Evolutionary conservation across 306 rosid genomes (phyloP).

Genomic region (Luffa acutangula): DNA sequence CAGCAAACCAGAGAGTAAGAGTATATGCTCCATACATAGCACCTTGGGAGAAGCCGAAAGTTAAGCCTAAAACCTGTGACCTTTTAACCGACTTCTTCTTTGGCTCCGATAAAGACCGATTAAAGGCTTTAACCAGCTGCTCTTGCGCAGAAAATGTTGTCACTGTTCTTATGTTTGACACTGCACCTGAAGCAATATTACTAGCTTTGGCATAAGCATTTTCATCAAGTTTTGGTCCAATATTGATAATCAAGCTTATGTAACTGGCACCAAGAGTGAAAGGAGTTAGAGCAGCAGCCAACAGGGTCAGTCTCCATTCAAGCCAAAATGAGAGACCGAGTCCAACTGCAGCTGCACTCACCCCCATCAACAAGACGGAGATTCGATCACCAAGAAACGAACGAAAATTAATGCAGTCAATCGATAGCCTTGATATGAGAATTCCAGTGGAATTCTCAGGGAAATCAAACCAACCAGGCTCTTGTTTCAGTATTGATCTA

Average conservation of each 20-base stretch:
- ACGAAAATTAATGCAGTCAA: slow-evolving; percentile 53
- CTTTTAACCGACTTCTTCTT: slow-evolving; percentile 39
- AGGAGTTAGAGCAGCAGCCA: slow-evolving; percentile 76
- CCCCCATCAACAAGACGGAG: slow-evolving; percentile 83
- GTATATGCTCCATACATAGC: slow-evolving; percentile 81
- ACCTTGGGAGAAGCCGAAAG: slow-evolving; percentile 67
- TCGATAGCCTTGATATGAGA: slow-evolving; percentile 65
- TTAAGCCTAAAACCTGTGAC: slow-evolving; percentile 59
- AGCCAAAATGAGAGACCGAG: slow-evolving; percentile 45
- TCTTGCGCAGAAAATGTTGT: slow-evolving; percentile 82
- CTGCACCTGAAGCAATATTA: slow-evolving; percentile 83
- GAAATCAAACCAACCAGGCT: slow-evolving; percentile 92
- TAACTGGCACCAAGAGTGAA: slow-evolving; percentile 90
- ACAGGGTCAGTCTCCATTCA: slow-evolving; percentile 46
- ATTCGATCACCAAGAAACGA: slow-evolving; percentile 63
- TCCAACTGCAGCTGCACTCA: slow-evolving; percentile 71
- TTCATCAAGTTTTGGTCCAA: slow-evolving; percentile 62
- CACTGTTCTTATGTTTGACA: slow-evolving; percentile 75
- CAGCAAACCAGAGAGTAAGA: slow-evolving; percentile 69
- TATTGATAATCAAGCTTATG: slow-evolving; percentile 56
- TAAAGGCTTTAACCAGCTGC: slow-evolving; percentile 57
- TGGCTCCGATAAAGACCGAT: slow-evolving; percentile 57
- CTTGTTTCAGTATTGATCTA: slow-evolving; percentile 72
- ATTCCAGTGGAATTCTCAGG: slow-evolving; percentile 69
- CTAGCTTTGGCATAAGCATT: slow-evolving; percentile 70